phyloP scores from a whole-genome alignment of 2,329 filamentous ascomycete species.

The Cadophora sp. region DNA sequence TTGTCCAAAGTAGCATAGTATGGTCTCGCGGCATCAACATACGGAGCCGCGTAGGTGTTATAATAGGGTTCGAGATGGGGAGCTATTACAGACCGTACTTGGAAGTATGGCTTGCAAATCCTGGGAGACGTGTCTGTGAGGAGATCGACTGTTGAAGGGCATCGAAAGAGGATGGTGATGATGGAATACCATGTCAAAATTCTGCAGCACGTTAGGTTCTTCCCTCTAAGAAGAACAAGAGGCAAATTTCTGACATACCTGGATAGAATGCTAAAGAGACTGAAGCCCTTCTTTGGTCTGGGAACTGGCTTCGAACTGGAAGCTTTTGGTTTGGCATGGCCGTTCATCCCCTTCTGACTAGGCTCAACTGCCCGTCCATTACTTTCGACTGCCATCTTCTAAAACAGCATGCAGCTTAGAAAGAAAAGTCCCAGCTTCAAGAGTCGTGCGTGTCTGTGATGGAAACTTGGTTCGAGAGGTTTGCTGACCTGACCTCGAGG shows the following conservation, averaged over 20 bases:
- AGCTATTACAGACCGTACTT: conserved; percentile 64
- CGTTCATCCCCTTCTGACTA: conserved; percentile 46
- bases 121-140: conserved; percentile 74
- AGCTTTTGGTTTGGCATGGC: conserved; percentile 45
- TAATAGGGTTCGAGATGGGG: conserved; percentile 89
- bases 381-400: conserved; percentile 47
- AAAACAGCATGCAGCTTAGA: conserved; percentile 28
- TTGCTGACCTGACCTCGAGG: conserved; percentile 1
- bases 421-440: conserved; percentile 3
- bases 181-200: conserved; percentile 87
- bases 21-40: conserved; percentile 77
- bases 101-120: conserved; percentile 85
- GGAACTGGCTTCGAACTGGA: conserved; percentile 42
- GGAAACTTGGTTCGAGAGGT: neutral
- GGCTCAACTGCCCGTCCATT: conserved; percentile 47
- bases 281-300: conserved; percentile 36
- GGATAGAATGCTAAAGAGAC: conserved; percentile 57
- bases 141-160: conserved; percentile 72
- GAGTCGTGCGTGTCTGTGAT: neutral
- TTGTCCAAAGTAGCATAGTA: conserved; percentile 72
- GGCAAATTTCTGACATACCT: conserved; percentile 52
- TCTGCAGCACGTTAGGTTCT: conserved; percentile 52
- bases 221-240: neutral
- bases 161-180: conserved; percentile 80
- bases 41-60: conserved; percentile 80